Base-by-base conservation (phyloP, 2,329 filamentous ascomycete genomes). In the Calonectria fujianensis region DNA sequence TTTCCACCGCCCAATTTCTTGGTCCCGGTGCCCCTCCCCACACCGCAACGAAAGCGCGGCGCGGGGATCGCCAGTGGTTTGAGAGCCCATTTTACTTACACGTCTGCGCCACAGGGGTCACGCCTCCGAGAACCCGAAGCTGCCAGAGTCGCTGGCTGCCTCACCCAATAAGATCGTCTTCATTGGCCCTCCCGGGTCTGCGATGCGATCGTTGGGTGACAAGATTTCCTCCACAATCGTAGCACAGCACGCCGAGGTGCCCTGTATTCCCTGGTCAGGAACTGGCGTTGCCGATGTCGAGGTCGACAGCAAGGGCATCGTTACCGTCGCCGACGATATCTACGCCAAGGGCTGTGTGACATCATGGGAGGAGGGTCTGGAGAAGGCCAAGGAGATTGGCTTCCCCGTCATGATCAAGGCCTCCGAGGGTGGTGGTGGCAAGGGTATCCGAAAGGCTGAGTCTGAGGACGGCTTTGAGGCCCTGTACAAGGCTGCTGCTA, bases 351-450 rank as follows among this genome's bases (percentile, higher is more conserved):
- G 97, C 77, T 99, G 97, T 86, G 97, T 98, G 63, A 92, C 92
- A 83, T 96, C 94, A 29, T 96, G 95, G 86, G 89, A 98, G 86
- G 96, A 99, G 87, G 97, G 96, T 87, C 91, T 99, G 66, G 88
- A 91, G 83, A 96, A 94, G 83, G 97, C 97, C 74, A 93, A 91
- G 85, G 91, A 95, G 83, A 99, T 99, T 85, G 97, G 97, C 79
- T 99, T 99, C 89, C 97, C 97, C 20, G 94, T 99, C 89, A 99
- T 99, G 97, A 95, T 99, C 86, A 99, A 99, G 90, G 97, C 97
- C n/a, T 98, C 97, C 3, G 97, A 99, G 89, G 97, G 97, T 88
- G 97, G 97, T 88, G 97, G 97, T 88, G 97, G 97, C 85, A 99
- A 99, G 90, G 97, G 97, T 91, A 99, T 99, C 84, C 95, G 97